These are phyloP conservation scores for Nannizzia gypsea DNA, from an alignment of 2,329 filamentous ascomycete genomes.

Conservation along the genomic window DNA sequence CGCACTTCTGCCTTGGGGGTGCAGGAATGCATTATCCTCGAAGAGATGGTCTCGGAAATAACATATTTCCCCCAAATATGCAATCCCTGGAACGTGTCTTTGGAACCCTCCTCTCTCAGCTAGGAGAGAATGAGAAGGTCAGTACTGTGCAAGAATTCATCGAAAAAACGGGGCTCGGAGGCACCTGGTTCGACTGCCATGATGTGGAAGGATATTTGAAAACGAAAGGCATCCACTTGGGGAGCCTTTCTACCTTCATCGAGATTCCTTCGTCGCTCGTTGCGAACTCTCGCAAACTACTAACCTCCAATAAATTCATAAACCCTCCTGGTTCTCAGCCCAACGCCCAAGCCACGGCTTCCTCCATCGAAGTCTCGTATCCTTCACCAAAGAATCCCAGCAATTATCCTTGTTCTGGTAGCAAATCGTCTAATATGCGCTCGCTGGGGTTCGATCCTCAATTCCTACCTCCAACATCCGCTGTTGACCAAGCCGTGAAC, in stretches of 20 bases:
- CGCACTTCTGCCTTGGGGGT: slow-evolving; percentile 43
- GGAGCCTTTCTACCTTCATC: slow-evolving; percentile 21
- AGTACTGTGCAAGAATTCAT: slow-evolving; percentile 21
- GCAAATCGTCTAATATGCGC: background rate
- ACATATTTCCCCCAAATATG: slow-evolving; percentile 23
- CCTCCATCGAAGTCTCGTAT: background rate
- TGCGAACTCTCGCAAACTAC: background rate
- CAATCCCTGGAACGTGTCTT: slow-evolving; percentile 19
- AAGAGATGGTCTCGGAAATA: slow-evolving; percentile 27
- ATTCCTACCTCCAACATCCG: background rate
- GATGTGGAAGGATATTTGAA: slow-evolving; percentile 66
- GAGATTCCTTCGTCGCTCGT: slow-evolving; percentile 15
- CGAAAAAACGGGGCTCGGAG: slow-evolving; percentile 50
- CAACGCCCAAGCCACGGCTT: background rate
- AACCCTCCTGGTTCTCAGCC: background rate
- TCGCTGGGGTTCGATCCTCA: slow-evolving; percentile 5
- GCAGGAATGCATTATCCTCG: slow-evolving; percentile 54
- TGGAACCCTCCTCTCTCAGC: slow-evolving; percentile 15
- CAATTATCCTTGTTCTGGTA: background rate
- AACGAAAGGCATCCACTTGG: slow-evolving; percentile 24
- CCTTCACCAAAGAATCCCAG: background rate
- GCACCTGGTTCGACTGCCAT: slow-evolving; percentile 64
- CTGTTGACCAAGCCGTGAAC: background rate
- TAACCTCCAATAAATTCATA: background rate
- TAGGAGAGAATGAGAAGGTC: slow-evolving; percentile 3